A percentile compares a stretch with the other conserved stretches of the same genome.
Evolutionary conservation across 2,329 filamentous ascomycete species (phyloP).

Genomic region (Microdochium paspali): DNA sequence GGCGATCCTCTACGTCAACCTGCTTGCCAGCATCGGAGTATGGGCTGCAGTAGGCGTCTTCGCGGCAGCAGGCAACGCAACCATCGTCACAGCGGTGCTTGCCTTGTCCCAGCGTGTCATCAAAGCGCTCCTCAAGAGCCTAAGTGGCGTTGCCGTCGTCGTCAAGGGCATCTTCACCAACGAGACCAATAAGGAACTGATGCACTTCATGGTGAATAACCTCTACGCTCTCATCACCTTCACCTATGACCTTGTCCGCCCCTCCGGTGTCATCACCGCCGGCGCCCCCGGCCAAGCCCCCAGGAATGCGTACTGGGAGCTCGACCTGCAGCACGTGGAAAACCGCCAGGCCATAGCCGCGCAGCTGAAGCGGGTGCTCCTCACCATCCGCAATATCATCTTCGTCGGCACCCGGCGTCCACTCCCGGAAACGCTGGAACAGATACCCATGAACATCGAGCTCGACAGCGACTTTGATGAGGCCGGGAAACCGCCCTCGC

Average conservation of each 20-base stretch:
- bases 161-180: conserved; percentile 1
- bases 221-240: background rate
- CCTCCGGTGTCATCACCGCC: background rate
- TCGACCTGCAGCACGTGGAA: background rate
- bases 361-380: background rate
- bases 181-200: background rate
- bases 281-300: background rate
- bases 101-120: background rate
- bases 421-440: background rate
- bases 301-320: background rate
- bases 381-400: background rate
- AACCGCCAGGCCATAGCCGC: background rate
- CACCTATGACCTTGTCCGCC: background rate
- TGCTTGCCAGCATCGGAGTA: background rate
- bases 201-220: background rate
- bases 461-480: background rate
- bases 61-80: background rate
- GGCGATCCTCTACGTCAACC: background rate
- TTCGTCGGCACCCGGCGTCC: background rate
- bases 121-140: background rate
- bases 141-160: background rate
- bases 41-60: background rate
- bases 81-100: background rate
- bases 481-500: background rate
- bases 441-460: background rate